A percentile compares a stretch with the other conserved stretches of the same genome.
phyloP scores from a whole-genome alignment of 805 yeast species.

The Zygosaccharomyces siamensis region DNA sequence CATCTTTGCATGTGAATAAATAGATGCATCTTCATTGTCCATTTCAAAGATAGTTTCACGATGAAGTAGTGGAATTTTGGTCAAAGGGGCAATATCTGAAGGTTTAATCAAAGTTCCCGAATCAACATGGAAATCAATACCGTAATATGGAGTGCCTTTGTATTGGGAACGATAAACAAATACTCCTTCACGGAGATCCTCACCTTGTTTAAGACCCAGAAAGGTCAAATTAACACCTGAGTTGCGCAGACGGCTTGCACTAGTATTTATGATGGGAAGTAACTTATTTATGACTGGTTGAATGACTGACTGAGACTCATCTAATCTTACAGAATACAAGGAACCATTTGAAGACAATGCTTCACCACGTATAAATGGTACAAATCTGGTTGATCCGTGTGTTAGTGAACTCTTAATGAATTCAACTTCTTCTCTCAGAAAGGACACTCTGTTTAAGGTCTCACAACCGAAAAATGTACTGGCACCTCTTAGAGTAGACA shows the following conservation, averaged over 20 bases:
- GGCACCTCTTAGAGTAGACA: conserved; percentile 8
- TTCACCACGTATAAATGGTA: conserved; percentile 34
- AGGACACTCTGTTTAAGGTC: conserved; percentile 52
- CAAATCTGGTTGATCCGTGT: conserved; percentile 43
- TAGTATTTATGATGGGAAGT: conserved; percentile 13
- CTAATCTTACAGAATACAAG: conserved; percentile 10
- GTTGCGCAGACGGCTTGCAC: conserved; percentile 12
- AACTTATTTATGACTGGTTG: conserved; percentile 5
- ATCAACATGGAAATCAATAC: conserved; percentile 45
- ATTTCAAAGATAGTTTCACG: conserved; percentile 18
- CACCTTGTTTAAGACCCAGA: conserved; percentile 19
- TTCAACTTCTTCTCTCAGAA: conserved; percentile 46
- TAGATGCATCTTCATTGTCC: conserved; percentile 48
- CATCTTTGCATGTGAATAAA: conserved; percentile 78
- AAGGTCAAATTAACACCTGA: conserved; percentile 24
- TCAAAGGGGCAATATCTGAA: conserved; percentile 8
- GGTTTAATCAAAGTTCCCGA: conserved; percentile 6
- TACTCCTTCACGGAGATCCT: conserved; percentile 27
- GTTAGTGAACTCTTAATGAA: conserved; percentile 43
- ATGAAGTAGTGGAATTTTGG: conserved; percentile 3
- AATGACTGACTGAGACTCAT: conserved; percentile 7
- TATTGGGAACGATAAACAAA: conserved; percentile 44
- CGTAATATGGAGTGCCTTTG: conserved; percentile 60
- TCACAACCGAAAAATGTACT: conserved; percentile 42
- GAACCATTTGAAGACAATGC: conserved; percentile 22